Evolutionary conservation across 768 basidiomycete species (phyloP), one percentile per base, ranked within the genome.

Genomic region (Imleria badia): DNA sequence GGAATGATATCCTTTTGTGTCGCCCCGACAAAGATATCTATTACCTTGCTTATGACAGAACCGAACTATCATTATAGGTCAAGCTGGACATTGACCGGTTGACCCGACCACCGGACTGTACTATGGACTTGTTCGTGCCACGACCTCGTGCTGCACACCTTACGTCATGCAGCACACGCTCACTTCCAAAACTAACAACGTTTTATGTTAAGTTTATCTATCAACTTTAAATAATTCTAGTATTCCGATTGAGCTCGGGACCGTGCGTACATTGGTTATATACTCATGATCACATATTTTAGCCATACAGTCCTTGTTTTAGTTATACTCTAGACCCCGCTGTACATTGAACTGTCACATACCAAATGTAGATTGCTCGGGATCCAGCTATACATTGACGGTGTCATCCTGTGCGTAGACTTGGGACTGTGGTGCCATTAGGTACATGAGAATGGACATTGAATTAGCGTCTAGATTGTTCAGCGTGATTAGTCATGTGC

Each of bases 1-100:
- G 89, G 89, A 90, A 91, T 69, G 87, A 90, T 66, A 81, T 81
- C 54, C 76, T 88, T 40, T 72, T 83, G 52, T 88, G 87, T 68
- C 80, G 83, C 41, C 87, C 87, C 6, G 75, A 78, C 48, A 67
- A 74, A 48, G 81, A 78, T 36, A 73, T 78, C 29, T 85, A 82
- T 66, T 80, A 74, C 61, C 64, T 89, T 52, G 75, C 76, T 43
- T 85, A 83, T 59, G 60, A 65, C 49, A 61, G 52, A 52, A 35
- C 23, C 19, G 54, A 56, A 30, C 39, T 59, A 44, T 58, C 53
- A 17, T 38, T 63, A 26, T 71, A 66, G 59, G 66, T 56, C 61
- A 63, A 54, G 63, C 71, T 60, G 59, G 66, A 15, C 56, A 12
- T 62, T 66, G 45, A 42, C 51, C 30, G 31, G 23, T 8, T 26